A percentile compares a stretch with the other conserved stretches of the same genome.
Conservation (phyloP, 2,329 filamentous ascomycete species). For the Aspergillus sp. region DNA sequence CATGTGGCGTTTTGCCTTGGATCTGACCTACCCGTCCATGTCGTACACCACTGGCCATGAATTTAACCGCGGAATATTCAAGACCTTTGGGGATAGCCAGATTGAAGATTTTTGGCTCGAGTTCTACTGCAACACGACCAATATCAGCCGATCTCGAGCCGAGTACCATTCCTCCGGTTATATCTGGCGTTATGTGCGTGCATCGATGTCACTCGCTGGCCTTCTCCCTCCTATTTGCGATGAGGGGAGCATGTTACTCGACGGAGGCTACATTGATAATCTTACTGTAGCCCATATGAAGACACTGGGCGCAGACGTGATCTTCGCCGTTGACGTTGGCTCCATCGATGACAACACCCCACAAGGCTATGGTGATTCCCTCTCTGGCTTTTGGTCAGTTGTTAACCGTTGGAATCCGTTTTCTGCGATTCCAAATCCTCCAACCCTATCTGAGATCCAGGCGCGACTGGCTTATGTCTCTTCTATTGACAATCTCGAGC, state of each 20-base stretch:
- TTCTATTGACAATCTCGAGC: conserved; percentile 88
- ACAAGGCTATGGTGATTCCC: conserved; percentile 87
- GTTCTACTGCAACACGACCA: conserved; percentile 99
- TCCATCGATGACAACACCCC: conserved; percentile 88
- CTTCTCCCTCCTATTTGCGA: conserved; percentile 91
- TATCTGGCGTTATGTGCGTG: conserved; percentile 94
- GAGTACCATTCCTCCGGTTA: conserved; percentile 97
- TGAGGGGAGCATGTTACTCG: conserved; percentile 92
- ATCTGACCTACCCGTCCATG: conserved; percentile 91
- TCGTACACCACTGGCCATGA: conserved; percentile 98
- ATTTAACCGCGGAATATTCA: conserved; percentile 98
- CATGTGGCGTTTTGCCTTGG: conserved; percentile 96
- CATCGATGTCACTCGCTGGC: conserved; percentile 94
- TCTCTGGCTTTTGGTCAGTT: conserved; percentile 93
- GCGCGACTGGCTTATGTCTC: conserved; percentile 91
- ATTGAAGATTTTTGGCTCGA: conserved; percentile 99
- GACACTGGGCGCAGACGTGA: conserved; percentile 83
- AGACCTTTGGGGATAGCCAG: conserved; percentile 92
- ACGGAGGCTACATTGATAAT: conserved; percentile 97
- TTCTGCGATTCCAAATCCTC: conserved; percentile 82
- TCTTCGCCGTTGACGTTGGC: conserved; percentile 95
- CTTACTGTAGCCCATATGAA: conserved; percentile 98
- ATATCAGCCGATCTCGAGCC: conserved; percentile 88
- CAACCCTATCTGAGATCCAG: conserved; percentile 93
- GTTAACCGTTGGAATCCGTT: conserved; percentile 98